These are phyloP conservation scores for Helianthus tuberosus DNA, from an alignment of 129 eudicot species.

Conservation along the genomic window DNA sequence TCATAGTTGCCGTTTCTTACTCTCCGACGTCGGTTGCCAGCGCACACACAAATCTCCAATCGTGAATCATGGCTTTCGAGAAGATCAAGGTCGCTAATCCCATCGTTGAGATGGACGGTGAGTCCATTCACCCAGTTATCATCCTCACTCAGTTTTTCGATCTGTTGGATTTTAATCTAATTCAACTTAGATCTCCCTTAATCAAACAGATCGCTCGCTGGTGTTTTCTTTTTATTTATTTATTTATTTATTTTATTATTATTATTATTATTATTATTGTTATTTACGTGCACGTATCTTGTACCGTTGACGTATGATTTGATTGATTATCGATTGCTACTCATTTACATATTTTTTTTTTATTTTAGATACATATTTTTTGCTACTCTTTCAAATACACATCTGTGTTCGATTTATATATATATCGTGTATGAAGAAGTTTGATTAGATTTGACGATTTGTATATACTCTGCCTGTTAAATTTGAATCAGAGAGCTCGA, in stretches of 20 bases:
- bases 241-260: too few species aligned
- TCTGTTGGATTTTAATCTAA: slow-evolving; percentile 9
- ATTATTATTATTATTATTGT: not conserved
- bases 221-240: too few species aligned
- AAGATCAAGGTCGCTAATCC: slow-evolving; percentile 95
- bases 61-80: slow-evolving; percentile 52
- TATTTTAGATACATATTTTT: slow-evolving; percentile 1
- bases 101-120: slow-evolving; percentile 99
- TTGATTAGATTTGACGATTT: not conserved
- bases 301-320: slow-evolving; percentile 26
- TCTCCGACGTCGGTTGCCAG: slow-evolving; percentile 11
- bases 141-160: not conserved
- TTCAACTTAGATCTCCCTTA: slow-evolving; percentile 5
- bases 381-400: not conserved
- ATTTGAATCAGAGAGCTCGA: not conserved
- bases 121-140: not conserved
- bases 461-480: not conserved
- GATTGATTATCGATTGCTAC: not conserved
- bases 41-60: slow-evolving; percentile 12
- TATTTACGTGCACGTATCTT: slow-evolving; percentile 1
- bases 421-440: not conserved
- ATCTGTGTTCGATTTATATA: not conserved
- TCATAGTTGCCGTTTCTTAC: not conserved
- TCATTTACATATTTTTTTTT: not conserved
- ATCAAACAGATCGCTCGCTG: slow-evolving; percentile 1